These are phyloP conservation scores for Posidonia australis DNA, from an alignment of 106 monocot genomes.

Conservation along the genomic window DNA sequence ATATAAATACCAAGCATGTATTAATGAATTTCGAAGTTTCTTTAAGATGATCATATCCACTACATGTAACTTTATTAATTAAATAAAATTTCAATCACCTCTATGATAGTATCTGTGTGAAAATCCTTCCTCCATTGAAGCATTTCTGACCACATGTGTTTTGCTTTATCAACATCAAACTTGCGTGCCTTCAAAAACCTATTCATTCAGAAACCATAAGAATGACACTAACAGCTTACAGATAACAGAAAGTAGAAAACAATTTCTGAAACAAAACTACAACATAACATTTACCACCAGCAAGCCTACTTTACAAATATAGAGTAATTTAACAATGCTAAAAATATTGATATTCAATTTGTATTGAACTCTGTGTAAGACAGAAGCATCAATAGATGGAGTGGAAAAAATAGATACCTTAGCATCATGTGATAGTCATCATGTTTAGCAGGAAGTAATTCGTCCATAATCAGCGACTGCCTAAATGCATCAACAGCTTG, in stretches of 20 bases:
- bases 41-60: neutral
- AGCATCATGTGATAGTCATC: conserved; percentile 84
- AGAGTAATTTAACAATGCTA: too few species aligned
- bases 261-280: too few species aligned
- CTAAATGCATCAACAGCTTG: conserved; percentile 71
- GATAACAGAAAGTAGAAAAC: too few species aligned
- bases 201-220: neutral
- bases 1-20: too few species aligned
- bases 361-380: too few species aligned
- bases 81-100: conserved; percentile 16
- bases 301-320: too few species aligned
- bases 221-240: neutral
- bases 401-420: conserved; percentile 25
- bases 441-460: conserved; percentile 53
- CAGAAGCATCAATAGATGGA: neutral
- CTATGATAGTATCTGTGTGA: conserved; percentile 49
- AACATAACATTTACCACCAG: too few species aligned
- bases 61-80: neutral
- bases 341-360: too few species aligned
- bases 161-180: conserved; percentile 84
- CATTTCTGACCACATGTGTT: conserved; percentile 95
- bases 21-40: too few species aligned
- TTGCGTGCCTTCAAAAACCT: conserved; percentile 89
- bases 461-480: conserved; percentile 43
- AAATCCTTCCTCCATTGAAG: conserved; percentile 77